Evolutionary conservation across 108 stramenopile species (phyloP).

Genomic region (Conticribra weissflogii): DNA sequence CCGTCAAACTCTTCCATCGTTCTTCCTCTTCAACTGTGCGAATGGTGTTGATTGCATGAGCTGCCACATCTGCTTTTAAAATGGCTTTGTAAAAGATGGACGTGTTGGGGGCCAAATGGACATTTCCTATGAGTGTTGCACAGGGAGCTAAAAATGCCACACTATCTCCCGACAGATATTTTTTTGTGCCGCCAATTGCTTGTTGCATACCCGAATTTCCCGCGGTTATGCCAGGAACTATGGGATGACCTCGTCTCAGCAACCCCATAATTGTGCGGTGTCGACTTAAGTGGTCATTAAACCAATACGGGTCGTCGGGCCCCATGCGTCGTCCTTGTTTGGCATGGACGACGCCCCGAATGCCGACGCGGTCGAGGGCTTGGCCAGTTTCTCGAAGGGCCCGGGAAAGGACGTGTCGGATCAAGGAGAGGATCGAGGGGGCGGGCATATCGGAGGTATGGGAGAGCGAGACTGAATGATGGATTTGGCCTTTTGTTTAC

Average conservation of each 20-base stretch:
- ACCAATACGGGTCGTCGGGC: constrained; percentile 76
- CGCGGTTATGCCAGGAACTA: constrained; percentile 54
- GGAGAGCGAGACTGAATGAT: background rate
- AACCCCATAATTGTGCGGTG: constrained; percentile 79
- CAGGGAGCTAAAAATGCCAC: constrained; percentile 87
- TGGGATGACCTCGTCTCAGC: constrained; percentile 65
- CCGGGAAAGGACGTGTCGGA: constrained; percentile 77
- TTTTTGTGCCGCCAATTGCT: background rate
- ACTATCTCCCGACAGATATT: constrained; percentile 21
- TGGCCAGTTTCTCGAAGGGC: constrained; percentile 89
- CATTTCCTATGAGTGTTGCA: constrained; percentile 83
- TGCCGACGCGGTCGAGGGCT: constrained; percentile 78
- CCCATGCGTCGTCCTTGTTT: constrained; percentile 53
- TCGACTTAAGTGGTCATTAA: constrained; percentile 76
- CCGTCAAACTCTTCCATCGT: constrained; percentile 27
- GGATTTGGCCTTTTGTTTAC: background rate
- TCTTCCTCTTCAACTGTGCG: constrained; percentile 35
- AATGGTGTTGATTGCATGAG: constrained; percentile 51
- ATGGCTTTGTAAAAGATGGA: constrained; percentile 86
- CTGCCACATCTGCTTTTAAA: constrained; percentile 76
- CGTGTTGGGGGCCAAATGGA: constrained; percentile 65
- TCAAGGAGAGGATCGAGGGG: constrained; percentile 56
- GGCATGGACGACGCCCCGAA: constrained; percentile 63
- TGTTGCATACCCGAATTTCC: constrained; percentile 13
- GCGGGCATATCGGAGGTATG: constrained; percentile 28